phyloP scores from a whole-genome alignment of 176 grass and related monocot genomes.

The Rhynchospora breviuscula region DNA sequence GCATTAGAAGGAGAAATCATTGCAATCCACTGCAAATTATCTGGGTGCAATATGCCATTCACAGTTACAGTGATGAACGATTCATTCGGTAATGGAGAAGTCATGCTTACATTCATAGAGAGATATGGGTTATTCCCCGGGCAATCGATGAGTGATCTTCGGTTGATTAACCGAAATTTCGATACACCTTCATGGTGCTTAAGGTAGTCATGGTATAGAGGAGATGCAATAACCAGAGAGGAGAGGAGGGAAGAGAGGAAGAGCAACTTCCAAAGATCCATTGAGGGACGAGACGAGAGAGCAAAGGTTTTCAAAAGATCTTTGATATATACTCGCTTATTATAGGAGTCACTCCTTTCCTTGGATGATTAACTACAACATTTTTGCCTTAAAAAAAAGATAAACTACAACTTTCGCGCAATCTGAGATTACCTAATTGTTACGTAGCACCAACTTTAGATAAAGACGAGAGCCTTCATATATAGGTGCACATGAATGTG shows the following conservation, averaged over 20 bases:
- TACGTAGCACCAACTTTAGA: too few relatives aligned
- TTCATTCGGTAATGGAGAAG: slow-evolving; percentile 45
- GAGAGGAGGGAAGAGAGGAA: not conserved
- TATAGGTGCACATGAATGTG: too few relatives aligned
- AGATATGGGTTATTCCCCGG: slow-evolving; percentile 35
- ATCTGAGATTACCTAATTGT: too few relatives aligned
- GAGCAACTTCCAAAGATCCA: not conserved
- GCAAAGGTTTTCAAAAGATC: not conserved
- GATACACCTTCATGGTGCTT: slow-evolving; percentile 44
- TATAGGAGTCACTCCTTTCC: not conserved
- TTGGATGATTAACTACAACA: not conserved
- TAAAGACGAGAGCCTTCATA: too few relatives aligned
- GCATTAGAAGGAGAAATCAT: slow-evolving; percentile 83
- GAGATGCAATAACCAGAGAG: not conserved
- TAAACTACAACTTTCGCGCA: too few relatives aligned
- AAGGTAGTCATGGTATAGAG: slow-evolving; percentile 20
- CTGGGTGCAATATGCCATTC: slow-evolving; percentile 36
- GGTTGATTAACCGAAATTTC: slow-evolving; percentile 71
- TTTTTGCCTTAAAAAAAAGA: too few relatives aligned
- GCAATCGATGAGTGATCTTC: slow-evolving; percentile 48
- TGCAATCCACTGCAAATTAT: slow-evolving; percentile 54
- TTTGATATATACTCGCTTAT: not conserved
- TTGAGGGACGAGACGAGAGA: not conserved
- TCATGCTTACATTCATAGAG: slow-evolving; percentile 30
- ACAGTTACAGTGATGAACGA: slow-evolving; percentile 52